Evolutionary conservation across 1,284 basidiomycete species (phyloP), one percentile per base, ranked within the genome.

Genomic region (Schizophyllum commune): DNA sequence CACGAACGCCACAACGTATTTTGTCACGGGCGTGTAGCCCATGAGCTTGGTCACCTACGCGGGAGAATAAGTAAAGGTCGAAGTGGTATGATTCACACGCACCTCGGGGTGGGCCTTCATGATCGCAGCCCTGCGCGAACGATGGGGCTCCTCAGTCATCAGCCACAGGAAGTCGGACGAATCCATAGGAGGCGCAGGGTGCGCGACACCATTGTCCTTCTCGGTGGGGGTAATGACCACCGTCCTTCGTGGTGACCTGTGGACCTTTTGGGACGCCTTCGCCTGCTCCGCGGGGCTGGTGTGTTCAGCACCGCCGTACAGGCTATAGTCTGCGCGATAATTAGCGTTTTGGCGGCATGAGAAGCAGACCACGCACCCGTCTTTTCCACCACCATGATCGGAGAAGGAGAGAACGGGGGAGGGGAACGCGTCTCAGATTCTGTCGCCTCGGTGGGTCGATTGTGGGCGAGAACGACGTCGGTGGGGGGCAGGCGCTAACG

Each of bases 91-190:
- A n/a, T n/a, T 27, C 34, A 32, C 47, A 32, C 78, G 59, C 65
- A 94, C 92, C 80, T 98, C 90, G 0, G 96, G 96, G 71, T 99
- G 95, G 0, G 91, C 89, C 71, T 96, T 95, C 76, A 99, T 83
- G 63, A 99, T 98, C 8, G 87, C 92, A 77, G 86, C 87, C 57
- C 96, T 79, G 56, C 96, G 79, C 20, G 88, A 86, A 33, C 95
- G 84, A 73, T 99, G 97, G 5, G 96, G 96, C 72, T 99, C 97
- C 74, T 99, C 96, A 1, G 94, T 98, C 84, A 97, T 91, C 61
- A 96, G 75, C 96, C 96, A 99, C 32, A 98, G 78, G 69, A 95
- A 95, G 68, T 95, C 92, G 1, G 80, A 73, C 0, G 90, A 86
- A 66, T 91, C 83, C 69, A 85, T 85, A 0, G 88, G 89, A 0